A percentile compares a stretch with the other conserved stretches of the same genome.
These are phyloP conservation scores for Plantago major DNA, from an alignment of 257 asterid species.

Conservation along the genomic window DNA sequence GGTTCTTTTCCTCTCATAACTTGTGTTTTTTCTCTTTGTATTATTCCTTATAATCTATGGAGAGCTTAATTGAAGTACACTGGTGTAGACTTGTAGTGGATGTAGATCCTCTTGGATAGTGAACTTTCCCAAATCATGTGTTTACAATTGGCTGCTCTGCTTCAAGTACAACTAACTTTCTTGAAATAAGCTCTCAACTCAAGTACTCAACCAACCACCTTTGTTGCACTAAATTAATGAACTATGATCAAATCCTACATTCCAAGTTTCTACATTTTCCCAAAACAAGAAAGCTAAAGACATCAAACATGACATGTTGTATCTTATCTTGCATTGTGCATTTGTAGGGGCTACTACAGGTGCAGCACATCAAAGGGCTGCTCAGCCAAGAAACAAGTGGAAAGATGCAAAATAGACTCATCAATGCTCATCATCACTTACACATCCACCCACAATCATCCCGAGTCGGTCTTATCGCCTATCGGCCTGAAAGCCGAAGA, in stretches of 20 bases:
- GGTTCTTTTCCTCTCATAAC: conserved; percentile 25
- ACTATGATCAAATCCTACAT: neutral
- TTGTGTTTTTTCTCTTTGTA: neutral
- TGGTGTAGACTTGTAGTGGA: neutral
- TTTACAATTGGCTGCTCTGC: conserved; percentile 2
- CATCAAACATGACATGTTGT: no score
- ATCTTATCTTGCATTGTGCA: conserved; percentile 6
- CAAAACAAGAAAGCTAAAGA: neutral
- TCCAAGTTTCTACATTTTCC: neutral
- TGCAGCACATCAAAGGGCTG: conserved; percentile 85
- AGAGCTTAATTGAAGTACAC: neutral
- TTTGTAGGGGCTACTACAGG: conserved; percentile 67
- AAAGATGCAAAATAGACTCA: conserved; percentile 62
- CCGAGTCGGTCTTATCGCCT: conserved; percentile 31
- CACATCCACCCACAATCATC: conserved; percentile 69
- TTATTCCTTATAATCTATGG: neutral
- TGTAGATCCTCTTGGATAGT: neutral
- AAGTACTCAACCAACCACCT: no score
- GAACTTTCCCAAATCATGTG: neutral
- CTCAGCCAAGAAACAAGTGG: conserved; percentile 79
- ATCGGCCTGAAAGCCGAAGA: conserved; percentile 10
- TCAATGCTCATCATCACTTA: conserved; percentile 66
- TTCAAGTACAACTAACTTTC: conserved; percentile 11
- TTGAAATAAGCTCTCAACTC: neutral
- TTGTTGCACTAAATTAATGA: conserved; percentile 3